phyloP scores from a whole-genome alignment of 2,329 filamentous ascomycete genomes.

The Graphiopsis chlorocephala region DNA sequence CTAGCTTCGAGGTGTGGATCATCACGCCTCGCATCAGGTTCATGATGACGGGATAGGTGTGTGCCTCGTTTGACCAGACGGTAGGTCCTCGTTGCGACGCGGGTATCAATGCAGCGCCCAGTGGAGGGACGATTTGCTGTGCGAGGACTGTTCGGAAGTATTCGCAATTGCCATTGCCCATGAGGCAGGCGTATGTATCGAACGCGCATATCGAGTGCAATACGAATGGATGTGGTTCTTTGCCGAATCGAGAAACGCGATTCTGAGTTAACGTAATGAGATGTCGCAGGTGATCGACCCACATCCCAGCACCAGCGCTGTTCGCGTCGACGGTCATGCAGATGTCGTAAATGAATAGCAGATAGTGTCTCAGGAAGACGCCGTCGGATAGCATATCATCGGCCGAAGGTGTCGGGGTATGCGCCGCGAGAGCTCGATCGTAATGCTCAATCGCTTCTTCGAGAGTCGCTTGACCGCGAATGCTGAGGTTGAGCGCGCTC shows the following conservation, averaged over 20 bases:
- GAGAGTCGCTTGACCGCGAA: conserved; percentile 43
- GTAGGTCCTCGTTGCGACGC: not conserved
- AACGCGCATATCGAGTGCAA: conserved; percentile 55
- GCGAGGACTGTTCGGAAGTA: conserved; percentile 50
- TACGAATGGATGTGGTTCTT: conserved; percentile 50
- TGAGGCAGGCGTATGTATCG: conserved; percentile 55
- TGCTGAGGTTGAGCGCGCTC: conserved; percentile 52
- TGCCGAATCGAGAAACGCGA: conserved; percentile 28
- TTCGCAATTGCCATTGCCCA: conserved; percentile 50
- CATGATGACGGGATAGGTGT: conserved; percentile 39
- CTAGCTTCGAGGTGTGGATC: conserved; percentile 45
- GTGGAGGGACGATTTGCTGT: conserved; percentile 47
- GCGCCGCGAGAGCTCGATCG: conserved; percentile 46
- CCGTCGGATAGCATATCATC: conserved; percentile 54
- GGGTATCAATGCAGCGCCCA: conserved; percentile 17
- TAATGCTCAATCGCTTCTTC: conserved; percentile 55
- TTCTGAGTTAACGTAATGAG: conserved; percentile 33
- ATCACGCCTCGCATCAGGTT: conserved; percentile 47
- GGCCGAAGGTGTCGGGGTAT: conserved; percentile 44
- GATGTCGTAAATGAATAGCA: conserved; percentile 58
- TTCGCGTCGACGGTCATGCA: conserved; percentile 29
- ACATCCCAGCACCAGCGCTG: conserved; percentile 47
- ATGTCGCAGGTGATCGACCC: conserved; percentile 54
- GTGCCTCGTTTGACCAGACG: conserved; percentile 17
- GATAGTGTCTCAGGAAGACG: conserved; percentile 56